Evolutionary conservation across 192 early-diverging fungal species (phyloP).

Genomic region (Jimgerdemannia flammicorona): DNA sequence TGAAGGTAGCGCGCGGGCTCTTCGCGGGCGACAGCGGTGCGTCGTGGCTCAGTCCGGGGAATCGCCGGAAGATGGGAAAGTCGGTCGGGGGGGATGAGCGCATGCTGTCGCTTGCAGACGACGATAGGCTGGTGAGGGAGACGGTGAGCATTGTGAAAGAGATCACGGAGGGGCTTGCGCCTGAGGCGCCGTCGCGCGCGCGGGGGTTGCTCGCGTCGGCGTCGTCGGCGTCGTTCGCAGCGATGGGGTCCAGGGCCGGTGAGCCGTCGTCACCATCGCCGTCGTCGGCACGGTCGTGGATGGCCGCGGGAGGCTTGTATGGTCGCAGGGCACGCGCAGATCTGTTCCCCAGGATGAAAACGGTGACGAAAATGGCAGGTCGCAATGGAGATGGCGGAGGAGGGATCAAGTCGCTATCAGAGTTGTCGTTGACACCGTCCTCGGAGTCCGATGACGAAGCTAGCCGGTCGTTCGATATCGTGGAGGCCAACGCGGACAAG

Average conservation of each 20-base stretch:
- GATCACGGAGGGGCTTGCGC: not conserved
- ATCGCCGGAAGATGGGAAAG: not conserved
- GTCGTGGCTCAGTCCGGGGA: not conserved
- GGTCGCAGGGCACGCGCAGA: not conserved
- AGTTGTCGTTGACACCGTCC: not conserved
- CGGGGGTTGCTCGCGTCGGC: too few relatives aligned
- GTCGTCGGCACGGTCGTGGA: not conserved
- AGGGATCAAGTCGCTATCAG: not conserved
- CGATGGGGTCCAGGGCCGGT: not conserved
- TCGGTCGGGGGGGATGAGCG: not conserved
- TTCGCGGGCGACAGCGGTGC: not conserved
- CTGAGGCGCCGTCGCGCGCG: not conserved
- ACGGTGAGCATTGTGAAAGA: not conserved
- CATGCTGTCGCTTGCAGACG: not conserved
- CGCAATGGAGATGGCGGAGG: too few relatives aligned
- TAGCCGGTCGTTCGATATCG: not conserved
- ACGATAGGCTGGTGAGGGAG: not conserved
- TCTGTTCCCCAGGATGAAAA: not conserved
- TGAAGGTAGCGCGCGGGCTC: not conserved
- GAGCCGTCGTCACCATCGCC: not conserved
- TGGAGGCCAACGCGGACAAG: not conserved
- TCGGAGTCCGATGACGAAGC: not conserved
- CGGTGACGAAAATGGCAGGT: too few relatives aligned
- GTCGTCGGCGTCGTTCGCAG: not conserved
- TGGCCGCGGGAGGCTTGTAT: not conserved